phyloP scores from a whole-genome alignment of 179 eudicot species.

The Gypsophila paniculata region DNA sequence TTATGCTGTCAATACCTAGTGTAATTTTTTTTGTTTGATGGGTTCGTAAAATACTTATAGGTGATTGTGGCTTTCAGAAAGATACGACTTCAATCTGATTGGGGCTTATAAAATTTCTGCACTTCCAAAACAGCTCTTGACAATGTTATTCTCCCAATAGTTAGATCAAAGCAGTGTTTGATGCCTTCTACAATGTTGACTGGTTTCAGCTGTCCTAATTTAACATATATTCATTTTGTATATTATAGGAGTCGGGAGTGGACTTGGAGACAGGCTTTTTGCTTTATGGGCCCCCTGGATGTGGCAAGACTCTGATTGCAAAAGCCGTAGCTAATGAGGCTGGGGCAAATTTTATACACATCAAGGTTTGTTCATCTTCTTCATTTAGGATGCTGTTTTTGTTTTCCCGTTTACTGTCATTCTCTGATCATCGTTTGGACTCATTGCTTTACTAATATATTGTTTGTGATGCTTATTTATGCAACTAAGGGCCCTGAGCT shows the following conservation, averaged over 20 bases:
- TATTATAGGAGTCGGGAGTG: constrained; percentile 45
- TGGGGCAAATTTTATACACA: constrained; percentile 86
- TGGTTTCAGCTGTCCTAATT: background rate
- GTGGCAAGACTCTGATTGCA: constrained; percentile 93
- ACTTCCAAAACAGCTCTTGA: background rate
- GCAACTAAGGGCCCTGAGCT: constrained; percentile 74
- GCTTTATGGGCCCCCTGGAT: constrained; percentile 96
- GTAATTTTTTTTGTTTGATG: too few relatives aligned
- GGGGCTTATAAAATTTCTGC: background rate
- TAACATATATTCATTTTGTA: background rate
- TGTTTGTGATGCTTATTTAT: constrained; percentile 16
- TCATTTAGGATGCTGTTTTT: background rate
- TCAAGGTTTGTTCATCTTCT: constrained; percentile 54
- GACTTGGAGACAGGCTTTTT: constrained; percentile 71
- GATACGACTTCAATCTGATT: background rate
- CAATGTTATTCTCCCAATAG: background rate
- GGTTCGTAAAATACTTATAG: too few relatives aligned
- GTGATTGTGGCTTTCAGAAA: too few relatives aligned
- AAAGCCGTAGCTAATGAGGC: constrained; percentile 95
- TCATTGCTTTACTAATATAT: constrained; percentile 1
- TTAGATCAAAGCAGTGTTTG: background rate
- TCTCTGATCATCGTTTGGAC: background rate
- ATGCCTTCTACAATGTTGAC: background rate
- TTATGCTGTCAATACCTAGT: too few relatives aligned
- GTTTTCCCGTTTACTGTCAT: background rate